Base-by-base conservation (phyloP, 2,329 filamentous ascomycete genomes). In the Ophiocordyceps sinensis region DNA sequence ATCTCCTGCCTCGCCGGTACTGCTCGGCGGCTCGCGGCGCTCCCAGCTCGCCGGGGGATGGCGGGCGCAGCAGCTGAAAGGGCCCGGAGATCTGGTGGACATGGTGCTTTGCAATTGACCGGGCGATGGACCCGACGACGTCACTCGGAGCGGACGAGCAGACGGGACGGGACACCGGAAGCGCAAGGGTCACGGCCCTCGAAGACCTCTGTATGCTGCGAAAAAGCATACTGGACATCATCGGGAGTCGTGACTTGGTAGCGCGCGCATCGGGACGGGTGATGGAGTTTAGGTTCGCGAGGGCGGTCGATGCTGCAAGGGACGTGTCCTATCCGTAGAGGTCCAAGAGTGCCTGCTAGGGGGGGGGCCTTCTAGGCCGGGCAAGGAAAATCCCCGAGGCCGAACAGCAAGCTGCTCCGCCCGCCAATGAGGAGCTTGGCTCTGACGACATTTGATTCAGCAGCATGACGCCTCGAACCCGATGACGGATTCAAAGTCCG, bases 21-120 rank as follows among this genome's bases (percentile, higher is more conserved):
- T 79, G 71, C 56, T 82, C 86, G 11, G 84, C 78, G 9, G 75
- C 69, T 17, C 66, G 68, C 0, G 87, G 81, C 41, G 74, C 77
- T 40, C 86, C 86, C 28, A 96, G 72, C 31, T 84, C 83, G 44
- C 73, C 73, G 6, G 88, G 88, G 5, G 84, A 77, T 1, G 87
- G 87, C 6, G 88, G 88, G 0, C 75, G 71, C 50, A 87, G 73
- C 13, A 79, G 75, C 47, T 79, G 68, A 55, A 78, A 85, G 44
- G 67, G 66, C 30, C 61, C 56, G 8, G 56, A 51, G 28, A 54
- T 55, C 44, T 59, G 59, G 41, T 59, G 59, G 41, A 59, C 43
- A 43, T 49, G 49, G 43, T 55, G 53, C 37, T 44, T 43, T 34
- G 43, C 15, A 12, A 13, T 12, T 5, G 31, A 8, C 19, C 32